A percentile compares a stretch with the other conserved stretches of the same genome.
These are phyloP conservation scores for Sarcodon sp. DNA, from an alignment of 768 basidiomycete genomes.

Conservation along the genomic window DNA sequence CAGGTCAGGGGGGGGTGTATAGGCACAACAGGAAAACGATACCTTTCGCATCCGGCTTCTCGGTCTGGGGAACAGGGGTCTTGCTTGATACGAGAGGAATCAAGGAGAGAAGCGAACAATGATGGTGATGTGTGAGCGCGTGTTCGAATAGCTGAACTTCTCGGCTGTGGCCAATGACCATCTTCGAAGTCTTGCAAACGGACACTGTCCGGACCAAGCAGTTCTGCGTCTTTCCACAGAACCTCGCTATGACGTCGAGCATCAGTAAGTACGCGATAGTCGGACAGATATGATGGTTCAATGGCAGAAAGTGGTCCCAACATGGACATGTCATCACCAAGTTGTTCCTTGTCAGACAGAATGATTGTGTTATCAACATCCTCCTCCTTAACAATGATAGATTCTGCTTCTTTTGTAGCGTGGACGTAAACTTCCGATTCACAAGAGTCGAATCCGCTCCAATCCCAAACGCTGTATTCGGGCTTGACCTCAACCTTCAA, in stretches of 20 bases:
- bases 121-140: neutral
- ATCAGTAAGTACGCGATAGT: neutral
- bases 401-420: conserved; percentile 17
- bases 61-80: neutral
- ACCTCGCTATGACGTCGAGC: conserved; percentile 13
- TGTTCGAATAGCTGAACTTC: neutral
- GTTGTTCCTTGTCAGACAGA: neutral
- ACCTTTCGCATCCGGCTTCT: neutral
- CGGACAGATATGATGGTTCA: neutral
- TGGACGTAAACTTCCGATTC: conserved; percentile 29
- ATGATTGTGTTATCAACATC: conserved; percentile 3
- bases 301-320: neutral
- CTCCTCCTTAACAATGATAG: conserved; percentile 4
- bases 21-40: neutral
- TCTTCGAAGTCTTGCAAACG: conserved; percentile 28
- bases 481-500: conserved; percentile 16
- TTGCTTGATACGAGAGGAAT: neutral
- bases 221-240: conserved; percentile 29
- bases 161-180: conserved; percentile 14
- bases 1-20: neutral
- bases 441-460: conserved; percentile 19
- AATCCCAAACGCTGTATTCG: conserved; percentile 29
- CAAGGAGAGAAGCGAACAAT: neutral
- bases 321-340: conserved; percentile 5
- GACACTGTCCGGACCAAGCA: conserved; percentile 32